Evolutionary conservation across 2,329 filamentous ascomycete genomes (phyloP).

Genomic region (Pseudogymnoascus sp.): DNA sequence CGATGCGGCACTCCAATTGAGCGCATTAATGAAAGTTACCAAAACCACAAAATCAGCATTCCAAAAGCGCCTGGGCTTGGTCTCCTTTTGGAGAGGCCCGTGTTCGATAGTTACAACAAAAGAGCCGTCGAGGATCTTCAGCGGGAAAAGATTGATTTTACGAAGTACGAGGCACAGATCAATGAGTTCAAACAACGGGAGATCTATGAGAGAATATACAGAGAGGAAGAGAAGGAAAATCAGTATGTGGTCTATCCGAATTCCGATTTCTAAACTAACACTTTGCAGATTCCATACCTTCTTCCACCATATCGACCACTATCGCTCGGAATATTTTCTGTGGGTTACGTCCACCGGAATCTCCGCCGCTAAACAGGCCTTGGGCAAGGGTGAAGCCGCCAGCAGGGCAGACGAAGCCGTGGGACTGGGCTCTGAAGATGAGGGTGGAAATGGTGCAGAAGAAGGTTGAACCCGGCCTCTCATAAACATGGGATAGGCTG

Average conservation of each 20-base stretch:
- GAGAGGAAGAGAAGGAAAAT: slow-evolving; percentile 78
- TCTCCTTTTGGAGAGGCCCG: slow-evolving; percentile 77
- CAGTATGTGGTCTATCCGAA: slow-evolving; percentile 47
- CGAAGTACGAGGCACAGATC: slow-evolving; percentile 67
- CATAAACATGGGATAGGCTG: not conserved
- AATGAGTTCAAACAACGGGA: slow-evolving; percentile 82
- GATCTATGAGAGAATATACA: slow-evolving; percentile 88
- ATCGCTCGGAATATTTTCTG: slow-evolving; percentile 61
- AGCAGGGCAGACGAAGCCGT: not conserved
- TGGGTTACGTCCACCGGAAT: slow-evolving; percentile 66
- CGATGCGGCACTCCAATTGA: slow-evolving; percentile 69
- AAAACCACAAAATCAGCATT: slow-evolving; percentile 65
- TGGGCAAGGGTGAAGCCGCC: slow-evolving; percentile 33
- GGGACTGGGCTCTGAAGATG: not conserved
- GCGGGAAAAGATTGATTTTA: slow-evolving; percentile 67
- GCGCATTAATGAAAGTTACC: slow-evolving; percentile 68
- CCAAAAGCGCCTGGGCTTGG: slow-evolving; percentile 90
- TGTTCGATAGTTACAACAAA: slow-evolving; percentile 83
- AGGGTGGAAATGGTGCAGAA: not conserved
- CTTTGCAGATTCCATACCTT: slow-evolving; percentile 60
- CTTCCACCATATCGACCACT: slow-evolving; percentile 72
- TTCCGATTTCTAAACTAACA: slow-evolving; percentile 17
- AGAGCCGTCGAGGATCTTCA: slow-evolving; percentile 55
- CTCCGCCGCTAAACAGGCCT: slow-evolving; percentile 45
- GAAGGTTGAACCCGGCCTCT: not conserved